Evolutionary conservation across 23 red algal genomes (phyloP).

Genomic region (Agarophyton chilense): DNA sequence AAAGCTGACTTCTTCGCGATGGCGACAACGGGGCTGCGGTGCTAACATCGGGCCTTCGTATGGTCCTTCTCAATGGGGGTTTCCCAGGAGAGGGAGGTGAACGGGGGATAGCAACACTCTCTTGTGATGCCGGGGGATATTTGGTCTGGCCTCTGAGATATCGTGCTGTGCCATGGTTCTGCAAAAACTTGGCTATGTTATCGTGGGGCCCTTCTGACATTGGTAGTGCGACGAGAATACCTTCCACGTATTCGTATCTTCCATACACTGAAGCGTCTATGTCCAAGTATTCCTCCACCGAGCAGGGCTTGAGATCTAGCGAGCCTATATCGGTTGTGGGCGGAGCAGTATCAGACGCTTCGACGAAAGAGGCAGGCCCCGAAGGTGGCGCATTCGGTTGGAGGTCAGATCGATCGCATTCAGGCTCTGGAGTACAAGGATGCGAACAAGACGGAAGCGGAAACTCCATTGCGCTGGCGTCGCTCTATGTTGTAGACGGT

Average conservation of each 20-base stretch:
- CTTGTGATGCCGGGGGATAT: neutral
- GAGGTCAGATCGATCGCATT: neutral
- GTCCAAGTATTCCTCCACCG: slow-evolving; percentile 9
- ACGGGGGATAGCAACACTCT: neutral
- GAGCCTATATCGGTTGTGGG: neutral
- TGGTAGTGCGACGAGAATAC: slow-evolving; percentile 12
- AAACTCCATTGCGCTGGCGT: neutral
- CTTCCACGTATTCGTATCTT: slow-evolving; percentile 19
- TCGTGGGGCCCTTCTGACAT: slow-evolving; percentile 1
- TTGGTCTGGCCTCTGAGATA: neutral
- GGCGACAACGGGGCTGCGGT: neutral
- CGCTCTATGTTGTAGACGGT: too few species aligned
- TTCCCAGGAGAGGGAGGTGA: neutral
- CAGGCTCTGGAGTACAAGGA: neutral
- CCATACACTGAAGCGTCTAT: neutral
- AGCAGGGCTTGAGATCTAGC: neutral
- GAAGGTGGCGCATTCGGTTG: neutral
- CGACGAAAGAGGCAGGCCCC: neutral
- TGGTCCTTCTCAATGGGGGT: neutral
- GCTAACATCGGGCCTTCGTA: neutral
- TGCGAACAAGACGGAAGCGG: neutral
- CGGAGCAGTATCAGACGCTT: neutral
- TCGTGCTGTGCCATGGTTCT: neutral
- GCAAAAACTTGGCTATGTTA: neutral
- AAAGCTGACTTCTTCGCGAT: neutral